Evolutionary conservation across 352 stramenopile species (phyloP).

Genomic region (Thalassiosira hispida): DNA sequence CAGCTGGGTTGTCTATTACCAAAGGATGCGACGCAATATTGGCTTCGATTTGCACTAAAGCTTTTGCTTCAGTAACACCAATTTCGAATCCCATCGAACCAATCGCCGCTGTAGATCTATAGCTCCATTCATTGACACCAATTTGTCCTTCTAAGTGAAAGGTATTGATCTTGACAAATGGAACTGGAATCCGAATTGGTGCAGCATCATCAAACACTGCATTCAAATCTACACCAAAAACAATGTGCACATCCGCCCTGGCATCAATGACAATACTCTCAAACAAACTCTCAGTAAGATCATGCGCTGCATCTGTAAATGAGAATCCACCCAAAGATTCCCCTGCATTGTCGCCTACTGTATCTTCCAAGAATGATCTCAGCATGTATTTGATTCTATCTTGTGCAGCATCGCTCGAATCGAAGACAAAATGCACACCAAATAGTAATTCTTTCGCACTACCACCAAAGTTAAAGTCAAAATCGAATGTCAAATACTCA

Average conservation of each 20-base stretch:
- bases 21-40: constrained; percentile 1
- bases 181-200: constrained; percentile 1
- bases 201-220: constrained; percentile 25
- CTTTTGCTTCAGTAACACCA: constrained; percentile 40
- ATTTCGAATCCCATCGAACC: constrained; percentile 4
- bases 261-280: constrained; percentile 45
- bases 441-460: constrained; percentile 43
- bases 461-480: constrained; percentile 54
- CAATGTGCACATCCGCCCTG: constrained; percentile 12
- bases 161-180: constrained; percentile 21
- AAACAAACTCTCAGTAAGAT: constrained; percentile 21
- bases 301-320: constrained; percentile 19
- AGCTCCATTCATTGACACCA: constrained; percentile 49
- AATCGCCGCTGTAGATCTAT: not conserved
- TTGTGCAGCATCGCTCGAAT: constrained; percentile 15
- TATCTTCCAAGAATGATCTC: constrained; percentile 15
- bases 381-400: constrained; percentile 17
- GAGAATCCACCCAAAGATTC: constrained; percentile 20
- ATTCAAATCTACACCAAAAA: constrained; percentile 40
- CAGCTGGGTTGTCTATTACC: not conserved
- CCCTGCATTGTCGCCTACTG: constrained; percentile 11
- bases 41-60: constrained; percentile 19
- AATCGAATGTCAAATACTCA: constrained; percentile 21
- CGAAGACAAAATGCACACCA: constrained; percentile 32
- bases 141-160: constrained; percentile 37